These are phyloP conservation scores for Penicillium herquei DNA, from an alignment of 495 filamentous ascomycete species.

Conservation along the genomic window DNA sequence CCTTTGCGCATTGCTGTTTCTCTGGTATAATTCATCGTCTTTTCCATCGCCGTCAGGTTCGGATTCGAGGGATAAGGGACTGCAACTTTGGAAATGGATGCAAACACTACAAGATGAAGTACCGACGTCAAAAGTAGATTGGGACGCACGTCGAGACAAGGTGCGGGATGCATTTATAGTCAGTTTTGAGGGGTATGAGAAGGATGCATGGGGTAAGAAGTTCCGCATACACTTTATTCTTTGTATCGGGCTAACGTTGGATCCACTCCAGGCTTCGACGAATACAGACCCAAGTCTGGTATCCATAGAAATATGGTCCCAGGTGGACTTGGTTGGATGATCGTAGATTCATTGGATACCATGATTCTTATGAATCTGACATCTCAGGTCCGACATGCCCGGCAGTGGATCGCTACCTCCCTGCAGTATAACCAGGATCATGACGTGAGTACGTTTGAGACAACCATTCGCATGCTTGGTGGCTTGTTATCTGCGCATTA, in stretches of 20 bases:
- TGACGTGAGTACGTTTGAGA: slow-evolving; percentile 97
- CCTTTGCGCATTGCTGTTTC: slow-evolving; percentile 41
- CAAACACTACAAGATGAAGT: slow-evolving; percentile 32
- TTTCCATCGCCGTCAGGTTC: slow-evolving; percentile 11
- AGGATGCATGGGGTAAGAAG: slow-evolving; percentile 86
- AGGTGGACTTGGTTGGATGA: slow-evolving; percentile 85
- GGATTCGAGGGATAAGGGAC: slow-evolving; percentile 24
- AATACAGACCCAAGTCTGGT: slow-evolving; percentile 80
- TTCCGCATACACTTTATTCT: neutral
- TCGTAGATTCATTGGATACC: slow-evolving; percentile 93
- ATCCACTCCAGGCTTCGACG: slow-evolving; percentile 66
- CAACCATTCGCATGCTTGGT: slow-evolving; percentile 96
- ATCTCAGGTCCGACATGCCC: slow-evolving; percentile 75
- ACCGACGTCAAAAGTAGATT: slow-evolving; percentile 45
- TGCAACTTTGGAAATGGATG: slow-evolving; percentile 43
- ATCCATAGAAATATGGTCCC: slow-evolving; percentile 78
- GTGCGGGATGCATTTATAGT: slow-evolving; percentile 88
- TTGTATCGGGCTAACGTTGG: slow-evolving; percentile 4
- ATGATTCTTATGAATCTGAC: slow-evolving; percentile 99
- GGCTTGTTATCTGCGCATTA: slow-evolving; percentile 94
- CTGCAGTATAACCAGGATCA: slow-evolving; percentile 87
- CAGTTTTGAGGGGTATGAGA: slow-evolving; percentile 91
- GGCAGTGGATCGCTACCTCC: slow-evolving; percentile 83
- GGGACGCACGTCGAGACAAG: slow-evolving; percentile 72
- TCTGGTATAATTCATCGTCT: slow-evolving; percentile 40